phyloP scores from a whole-genome alignment of 2,329 filamentous ascomycete species.

The Escovopsis weberi region DNA sequence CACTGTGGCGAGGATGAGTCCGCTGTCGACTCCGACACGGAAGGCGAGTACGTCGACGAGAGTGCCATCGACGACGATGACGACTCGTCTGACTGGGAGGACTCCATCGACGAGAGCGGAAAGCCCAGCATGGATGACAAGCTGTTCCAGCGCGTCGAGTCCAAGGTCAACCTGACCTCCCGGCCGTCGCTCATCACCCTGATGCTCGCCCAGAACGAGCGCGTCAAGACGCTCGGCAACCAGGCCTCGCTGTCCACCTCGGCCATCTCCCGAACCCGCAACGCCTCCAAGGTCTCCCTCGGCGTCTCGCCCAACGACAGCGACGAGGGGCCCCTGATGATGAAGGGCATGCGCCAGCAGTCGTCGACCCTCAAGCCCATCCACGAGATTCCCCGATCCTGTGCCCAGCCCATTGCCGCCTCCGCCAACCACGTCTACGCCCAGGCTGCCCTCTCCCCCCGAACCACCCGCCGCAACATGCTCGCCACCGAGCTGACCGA shows the following conservation, averaged over 20 bases:
- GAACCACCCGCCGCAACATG: slow-evolving; percentile 91
- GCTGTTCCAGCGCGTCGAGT: slow-evolving; percentile 85
- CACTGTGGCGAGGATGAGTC: slow-evolving; percentile 45
- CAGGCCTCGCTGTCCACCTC: slow-evolving; percentile 53
- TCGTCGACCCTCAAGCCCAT: slow-evolving; percentile 37
- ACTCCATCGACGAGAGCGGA: slow-evolving; percentile 65
- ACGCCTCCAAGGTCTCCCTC: slow-evolving; percentile 28
- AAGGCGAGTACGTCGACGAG: slow-evolving; percentile 58
- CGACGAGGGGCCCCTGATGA: slow-evolving; percentile 46
- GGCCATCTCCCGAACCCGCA: slow-evolving; percentile 49
- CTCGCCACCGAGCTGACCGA: slow-evolving; percentile 87
- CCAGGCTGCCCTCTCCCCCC: slow-evolving; percentile 70
- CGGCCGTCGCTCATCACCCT: slow-evolving; percentile 80
- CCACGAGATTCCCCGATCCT: slow-evolving; percentile 50
- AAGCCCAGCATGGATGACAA: slow-evolving; percentile 71
- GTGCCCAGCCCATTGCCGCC: slow-evolving; percentile 63
- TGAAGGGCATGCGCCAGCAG: slow-evolving; percentile 40
- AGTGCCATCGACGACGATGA: slow-evolving; percentile 67
- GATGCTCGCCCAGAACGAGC: slow-evolving; percentile 67
- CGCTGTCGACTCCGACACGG: slow-evolving; percentile 22
- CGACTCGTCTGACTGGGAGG: slow-evolving; percentile 45
- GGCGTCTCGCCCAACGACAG: slow-evolving; percentile 42
- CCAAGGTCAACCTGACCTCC: slow-evolving; percentile 69
- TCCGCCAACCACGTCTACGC: slow-evolving; percentile 49
- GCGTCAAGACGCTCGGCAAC: slow-evolving; percentile 53